Percentiles rank a stretch among this genome's conserved stretches.
Evolutionary conservation across 2,329 filamentous ascomycete species (phyloP).

Genomic region (Aspergillus fijiensis): DNA sequence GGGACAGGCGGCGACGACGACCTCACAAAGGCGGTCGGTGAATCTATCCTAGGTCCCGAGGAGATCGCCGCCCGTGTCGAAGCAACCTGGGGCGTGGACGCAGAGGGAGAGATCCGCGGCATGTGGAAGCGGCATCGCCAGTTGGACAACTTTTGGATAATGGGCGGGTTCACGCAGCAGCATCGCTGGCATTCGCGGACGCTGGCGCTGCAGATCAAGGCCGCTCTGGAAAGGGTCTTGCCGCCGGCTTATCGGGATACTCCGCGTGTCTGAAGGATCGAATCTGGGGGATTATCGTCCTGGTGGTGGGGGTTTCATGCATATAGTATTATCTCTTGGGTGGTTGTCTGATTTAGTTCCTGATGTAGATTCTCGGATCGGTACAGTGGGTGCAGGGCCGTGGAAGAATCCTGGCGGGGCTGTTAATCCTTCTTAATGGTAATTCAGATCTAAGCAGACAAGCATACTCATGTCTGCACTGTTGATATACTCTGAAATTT

Average conservation of each 20-base stretch:
- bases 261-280: not conserved
- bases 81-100: conserved; percentile 44
- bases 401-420: too few relatives aligned
- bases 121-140: conserved; percentile 38
- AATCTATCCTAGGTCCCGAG: conserved; percentile 22
- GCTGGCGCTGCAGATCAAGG: conserved; percentile 10
- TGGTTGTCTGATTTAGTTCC: too few relatives aligned
- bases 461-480: too few relatives aligned
- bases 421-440: too few relatives aligned
- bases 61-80: conserved; percentile 44
- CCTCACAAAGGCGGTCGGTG: not conserved
- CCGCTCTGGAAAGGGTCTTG: conserved; percentile 4
- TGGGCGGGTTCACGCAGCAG: conserved; percentile 10
- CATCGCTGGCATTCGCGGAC: conserved; percentile 11
- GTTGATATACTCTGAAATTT: too few relatives aligned
- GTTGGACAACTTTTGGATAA: conserved; percentile 42
- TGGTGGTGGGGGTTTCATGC: not conserved
- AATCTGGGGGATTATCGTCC: too few relatives aligned
- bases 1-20: not conserved
- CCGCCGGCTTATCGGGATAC: conserved; percentile 5
- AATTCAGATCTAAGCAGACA: too few relatives aligned
- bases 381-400: too few relatives aligned
- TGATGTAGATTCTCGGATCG: too few relatives aligned
- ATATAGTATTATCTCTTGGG: too few relatives aligned
- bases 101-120: conserved; percentile 46